Base-by-base conservation (phyloP, 2,329 filamentous ascomycete species). In the Trichoderma koningii region DNA sequence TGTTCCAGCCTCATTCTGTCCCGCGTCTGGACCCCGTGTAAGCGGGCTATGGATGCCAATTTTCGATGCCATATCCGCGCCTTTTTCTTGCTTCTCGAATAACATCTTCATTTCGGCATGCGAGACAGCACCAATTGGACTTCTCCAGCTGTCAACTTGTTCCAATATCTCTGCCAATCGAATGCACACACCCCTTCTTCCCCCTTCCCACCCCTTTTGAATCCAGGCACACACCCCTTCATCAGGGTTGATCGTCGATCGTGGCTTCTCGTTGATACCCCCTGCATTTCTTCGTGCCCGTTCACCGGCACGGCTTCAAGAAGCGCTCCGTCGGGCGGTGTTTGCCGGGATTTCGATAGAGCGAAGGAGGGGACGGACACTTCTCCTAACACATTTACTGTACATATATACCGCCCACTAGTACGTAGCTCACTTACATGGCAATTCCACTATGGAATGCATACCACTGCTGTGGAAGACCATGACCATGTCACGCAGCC, bases 231-330 rank as follows among this genome's bases (percentile, higher is more conserved):
- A 38, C 34, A 38, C 45, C 45, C 57, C 48, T 23, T 63, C 45
- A 61, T 62, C 59, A 55, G 55, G 59, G 34, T 14, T 38, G 59
- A 63, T 63, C 59, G 59, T 55, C 59, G 59, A 63, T 63, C 59
- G 59, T 55, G 59, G 59, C 59, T 55, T 42, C 30, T 51, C 21
- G 30, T 50, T 15, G 19, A 10, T 17, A n/a, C 41, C 59, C 48
- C 59, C 19, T 53, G 21, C 30, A 15, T 21, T 21, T 21, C 30
- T 38, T 34, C 12, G 19, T 60, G 44, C 44, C n/a, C 38, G 48
- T 52, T 56, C 38, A 55, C 59, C 59, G 59, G 59, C 59, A 47
- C 59, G 59, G 59, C 59, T 55, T 63, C 59, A 63, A 63, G 59
- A 53, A 55, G 59, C 59, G 41, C 59, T 63, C 59, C 59, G 59